phyloP scores from a whole-genome alignment of 2,329 filamentous ascomycete species.

The Lomentospora prolificans region DNA sequence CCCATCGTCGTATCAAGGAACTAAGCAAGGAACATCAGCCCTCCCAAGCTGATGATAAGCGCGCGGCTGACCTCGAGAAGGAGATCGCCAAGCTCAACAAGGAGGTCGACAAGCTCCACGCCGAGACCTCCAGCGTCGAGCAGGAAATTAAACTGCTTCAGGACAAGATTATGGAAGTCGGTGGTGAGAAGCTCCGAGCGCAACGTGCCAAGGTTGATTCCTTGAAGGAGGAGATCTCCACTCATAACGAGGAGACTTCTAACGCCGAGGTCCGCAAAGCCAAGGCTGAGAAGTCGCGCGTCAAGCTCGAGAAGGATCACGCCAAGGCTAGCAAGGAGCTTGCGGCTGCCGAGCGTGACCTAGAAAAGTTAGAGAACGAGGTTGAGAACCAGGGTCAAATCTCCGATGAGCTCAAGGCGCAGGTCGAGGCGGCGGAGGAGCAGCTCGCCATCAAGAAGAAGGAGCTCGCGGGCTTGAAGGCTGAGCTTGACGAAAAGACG shows the following conservation, averaged over 20 bases:
- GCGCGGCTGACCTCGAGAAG: slow-evolving; percentile 63
- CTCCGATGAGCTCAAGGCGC: slow-evolving; percentile 60
- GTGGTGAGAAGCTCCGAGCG: slow-evolving; percentile 81
- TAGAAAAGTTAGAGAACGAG: slow-evolving; percentile 69
- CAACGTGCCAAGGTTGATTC: slow-evolving; percentile 88
- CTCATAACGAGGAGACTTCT: slow-evolving; percentile 72
- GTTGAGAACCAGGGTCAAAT: slow-evolving; percentile 67
- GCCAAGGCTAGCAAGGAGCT: slow-evolving; percentile 73
- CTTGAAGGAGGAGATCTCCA: slow-evolving; percentile 74
- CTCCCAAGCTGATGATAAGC: slow-evolving; percentile 68
- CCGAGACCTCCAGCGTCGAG: slow-evolving; percentile 82
- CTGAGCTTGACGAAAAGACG: slow-evolving; percentile 77
- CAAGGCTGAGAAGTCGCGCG: slow-evolving; percentile 87
- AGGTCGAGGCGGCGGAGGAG: slow-evolving; percentile 75
- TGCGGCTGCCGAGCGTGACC: slow-evolving; percentile 58
- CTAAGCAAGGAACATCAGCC: slow-evolving; percentile 71
- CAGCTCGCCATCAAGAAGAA: slow-evolving; percentile 69
- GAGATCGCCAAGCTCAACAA: slow-evolving; percentile 65
- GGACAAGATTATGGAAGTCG: slow-evolving; percentile 96
- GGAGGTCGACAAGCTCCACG: slow-evolving; percentile 69
- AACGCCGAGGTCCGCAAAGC: slow-evolving; percentile 78
- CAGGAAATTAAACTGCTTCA: slow-evolving; percentile 87
- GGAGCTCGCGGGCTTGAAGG: slow-evolving; percentile 69
- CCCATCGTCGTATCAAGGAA: slow-evolving; percentile 77
- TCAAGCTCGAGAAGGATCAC: slow-evolving; percentile 77